phyloP scores from a whole-genome alignment of 768 basidiomycete species.

The Kwoniella heveanensis region DNA sequence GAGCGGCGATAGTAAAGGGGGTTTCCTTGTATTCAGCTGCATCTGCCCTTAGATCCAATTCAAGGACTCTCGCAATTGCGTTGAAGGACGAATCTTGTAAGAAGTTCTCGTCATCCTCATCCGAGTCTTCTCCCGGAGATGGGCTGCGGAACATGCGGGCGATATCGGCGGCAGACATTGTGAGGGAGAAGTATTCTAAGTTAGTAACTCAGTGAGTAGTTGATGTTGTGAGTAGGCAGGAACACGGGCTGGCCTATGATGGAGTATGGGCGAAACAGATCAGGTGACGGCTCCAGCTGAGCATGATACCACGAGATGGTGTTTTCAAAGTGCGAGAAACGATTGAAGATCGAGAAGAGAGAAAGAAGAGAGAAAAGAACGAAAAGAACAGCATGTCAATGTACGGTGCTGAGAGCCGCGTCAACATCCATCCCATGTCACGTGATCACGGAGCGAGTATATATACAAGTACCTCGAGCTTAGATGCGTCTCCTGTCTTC shows the following conservation, averaged over 20 bases:
- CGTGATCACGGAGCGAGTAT: too few species aligned
- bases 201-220: background rate
- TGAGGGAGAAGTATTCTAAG: background rate
- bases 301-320: too few species aligned
- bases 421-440: too few species aligned
- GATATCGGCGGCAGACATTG: background rate
- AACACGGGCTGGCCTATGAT: background rate
- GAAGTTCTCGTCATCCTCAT: constrained; percentile 4
- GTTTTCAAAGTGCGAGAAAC: too few species aligned
- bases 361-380: background rate
- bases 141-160: constrained; percentile 7
- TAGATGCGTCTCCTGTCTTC: too few species aligned
- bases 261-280: too few species aligned
- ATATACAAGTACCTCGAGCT: too few species aligned
- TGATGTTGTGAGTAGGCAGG: background rate
- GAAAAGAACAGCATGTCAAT: too few species aligned
- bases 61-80: constrained; percentile 13
- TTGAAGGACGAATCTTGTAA: background rate
- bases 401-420: too few species aligned
- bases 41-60: constrained; percentile 21
- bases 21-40: constrained; percentile 19
- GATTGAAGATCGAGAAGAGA: background rate
- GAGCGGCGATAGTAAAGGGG: constrained; percentile 30
- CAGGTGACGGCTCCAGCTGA: too few species aligned
- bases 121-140: constrained; percentile 6